Evolutionary conservation across 768 basidiomycete species (phyloP).

Genomic region (Dentipellis fragilis): DNA sequence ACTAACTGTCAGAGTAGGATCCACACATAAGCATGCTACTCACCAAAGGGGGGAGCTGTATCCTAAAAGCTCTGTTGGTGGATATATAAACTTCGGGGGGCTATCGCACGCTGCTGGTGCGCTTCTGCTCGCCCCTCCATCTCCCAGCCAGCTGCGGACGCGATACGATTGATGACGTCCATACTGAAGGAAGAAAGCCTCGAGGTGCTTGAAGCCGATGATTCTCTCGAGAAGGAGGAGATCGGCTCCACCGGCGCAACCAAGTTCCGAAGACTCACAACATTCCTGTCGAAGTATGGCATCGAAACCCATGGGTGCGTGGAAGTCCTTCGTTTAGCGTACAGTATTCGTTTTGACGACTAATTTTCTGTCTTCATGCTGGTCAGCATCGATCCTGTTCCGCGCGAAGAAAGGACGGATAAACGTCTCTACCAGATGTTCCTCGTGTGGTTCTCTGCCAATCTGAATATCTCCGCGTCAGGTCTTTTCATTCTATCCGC

Average conservation of each 20-base stretch:
- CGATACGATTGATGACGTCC: too few species aligned
- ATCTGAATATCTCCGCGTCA: conserved; percentile 55
- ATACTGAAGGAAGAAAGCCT: not conserved
- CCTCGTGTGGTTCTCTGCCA: conserved; percentile 64
- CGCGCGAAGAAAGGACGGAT: conserved; percentile 39
- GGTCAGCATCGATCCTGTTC: conserved; percentile 44
- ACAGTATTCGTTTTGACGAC: too few species aligned
- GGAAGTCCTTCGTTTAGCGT: not conserved
- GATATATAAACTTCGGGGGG: too few species aligned
- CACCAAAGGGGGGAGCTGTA: too few species aligned
- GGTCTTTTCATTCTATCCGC: conserved; percentile 8
- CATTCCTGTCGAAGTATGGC: conserved; percentile 24
- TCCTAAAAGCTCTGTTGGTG: too few species aligned
- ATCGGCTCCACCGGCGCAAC: not conserved
- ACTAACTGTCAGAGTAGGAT: too few species aligned
- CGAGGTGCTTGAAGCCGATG: not conserved
- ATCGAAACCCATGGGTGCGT: conserved; percentile 33
- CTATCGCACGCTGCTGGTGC: not conserved
- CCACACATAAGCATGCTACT: too few species aligned
- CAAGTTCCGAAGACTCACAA: conserved; percentile 14
- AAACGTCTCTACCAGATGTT: conserved; percentile 55
- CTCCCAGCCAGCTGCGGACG: too few species aligned
- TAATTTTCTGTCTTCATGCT: not conserved
- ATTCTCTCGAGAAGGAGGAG: not conserved
- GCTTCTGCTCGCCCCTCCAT: too few species aligned